Conservation (phyloP, 257 asterid species). For the Cruciata laevipes region DNA sequence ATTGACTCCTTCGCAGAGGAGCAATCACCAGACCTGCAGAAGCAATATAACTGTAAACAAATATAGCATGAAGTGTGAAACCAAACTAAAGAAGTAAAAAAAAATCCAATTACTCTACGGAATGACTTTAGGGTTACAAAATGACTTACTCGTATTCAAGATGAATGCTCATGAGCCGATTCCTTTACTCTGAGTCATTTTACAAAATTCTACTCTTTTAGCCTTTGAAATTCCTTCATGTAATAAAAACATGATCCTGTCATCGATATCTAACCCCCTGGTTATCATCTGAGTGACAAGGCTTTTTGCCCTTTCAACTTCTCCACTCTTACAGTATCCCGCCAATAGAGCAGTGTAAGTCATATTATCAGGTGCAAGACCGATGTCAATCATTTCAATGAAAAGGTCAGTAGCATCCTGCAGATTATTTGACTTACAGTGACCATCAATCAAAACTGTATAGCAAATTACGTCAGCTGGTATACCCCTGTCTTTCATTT, state of each 20-base stretch:
- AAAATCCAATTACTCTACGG: background rate
- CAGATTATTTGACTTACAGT: slow-evolving; percentile 59
- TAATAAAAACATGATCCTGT: slow-evolving; percentile 5
- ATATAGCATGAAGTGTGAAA: background rate
- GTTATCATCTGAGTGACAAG: slow-evolving; percentile 46
- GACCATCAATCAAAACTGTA: slow-evolving; percentile 64
- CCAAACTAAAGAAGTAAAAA: background rate
- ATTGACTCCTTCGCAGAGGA: slow-evolving; percentile 69
- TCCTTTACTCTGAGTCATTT: slow-evolving; percentile 36
- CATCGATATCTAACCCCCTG: slow-evolving; percentile 51
- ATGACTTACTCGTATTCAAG: slow-evolving; percentile 64
- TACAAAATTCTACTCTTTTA: slow-evolving; percentile 18
- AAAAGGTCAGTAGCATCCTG: slow-evolving; percentile 56
- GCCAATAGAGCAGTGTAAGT: slow-evolving; percentile 63
- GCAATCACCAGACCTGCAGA: slow-evolving; percentile 66
- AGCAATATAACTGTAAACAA: slow-evolving; percentile 5
- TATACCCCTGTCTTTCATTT: slow-evolving; percentile 45
- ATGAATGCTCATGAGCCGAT: slow-evolving; percentile 78
- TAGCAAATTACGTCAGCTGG: slow-evolving; percentile 56
- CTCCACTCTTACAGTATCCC: slow-evolving; percentile 57
- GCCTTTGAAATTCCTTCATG: slow-evolving; percentile 23
- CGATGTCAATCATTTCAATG: slow-evolving; percentile 52
- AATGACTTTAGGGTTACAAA: slow-evolving; percentile 24
- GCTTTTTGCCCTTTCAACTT: slow-evolving; percentile 38
- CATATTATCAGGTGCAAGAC: slow-evolving; percentile 55